Percentiles rank a stretch among this genome's conserved stretches.
Evolutionary conservation across 768 basidiomycete species (phyloP).

Genomic region (Agaricus subrufescens): DNA sequence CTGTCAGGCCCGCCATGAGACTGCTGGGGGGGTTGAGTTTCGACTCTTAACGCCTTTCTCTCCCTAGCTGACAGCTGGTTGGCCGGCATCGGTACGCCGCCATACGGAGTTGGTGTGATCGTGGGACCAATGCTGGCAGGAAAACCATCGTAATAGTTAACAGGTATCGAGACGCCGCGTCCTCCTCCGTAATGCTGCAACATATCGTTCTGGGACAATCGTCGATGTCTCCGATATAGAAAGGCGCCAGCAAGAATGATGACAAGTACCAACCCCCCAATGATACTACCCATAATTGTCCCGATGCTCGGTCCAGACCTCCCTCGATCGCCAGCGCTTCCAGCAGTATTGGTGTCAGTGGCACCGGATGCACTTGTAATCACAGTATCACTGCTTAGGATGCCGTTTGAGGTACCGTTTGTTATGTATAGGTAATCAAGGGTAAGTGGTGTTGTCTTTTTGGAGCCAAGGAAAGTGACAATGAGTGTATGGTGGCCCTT

Average conservation of each 20-base stretch:
- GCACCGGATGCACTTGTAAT: not conserved
- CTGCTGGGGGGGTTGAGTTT: too few relatives aligned
- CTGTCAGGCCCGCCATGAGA: too few relatives aligned
- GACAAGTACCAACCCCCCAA: not conserved
- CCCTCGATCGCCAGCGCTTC: not conserved
- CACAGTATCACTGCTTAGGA: not conserved
- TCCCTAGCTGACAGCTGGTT: too few relatives aligned
- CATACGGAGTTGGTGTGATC: too few relatives aligned
- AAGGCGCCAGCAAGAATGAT: not conserved
- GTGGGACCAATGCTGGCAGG: too few relatives aligned
- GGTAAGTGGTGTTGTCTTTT: conserved; percentile 19
- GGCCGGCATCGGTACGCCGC: too few relatives aligned
- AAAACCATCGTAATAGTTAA: too few relatives aligned
- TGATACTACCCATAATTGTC: not conserved
- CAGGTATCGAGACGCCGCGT: too few relatives aligned
- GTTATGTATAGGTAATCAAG: conserved; percentile 21
- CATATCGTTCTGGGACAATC: too few relatives aligned
- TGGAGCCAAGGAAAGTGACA: conserved; percentile 18
- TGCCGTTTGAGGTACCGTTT: conserved; percentile 8
- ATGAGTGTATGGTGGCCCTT: conserved; percentile 18
- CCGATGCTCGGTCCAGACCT: not conserved
- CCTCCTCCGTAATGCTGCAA: too few relatives aligned
- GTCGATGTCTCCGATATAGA: not conserved
- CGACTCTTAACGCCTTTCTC: too few relatives aligned
- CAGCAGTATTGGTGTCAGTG: not conserved